Evolutionary conservation across 140 eudicot genomes (phyloP).

Genomic region (Stevia rebaudiana): DNA sequence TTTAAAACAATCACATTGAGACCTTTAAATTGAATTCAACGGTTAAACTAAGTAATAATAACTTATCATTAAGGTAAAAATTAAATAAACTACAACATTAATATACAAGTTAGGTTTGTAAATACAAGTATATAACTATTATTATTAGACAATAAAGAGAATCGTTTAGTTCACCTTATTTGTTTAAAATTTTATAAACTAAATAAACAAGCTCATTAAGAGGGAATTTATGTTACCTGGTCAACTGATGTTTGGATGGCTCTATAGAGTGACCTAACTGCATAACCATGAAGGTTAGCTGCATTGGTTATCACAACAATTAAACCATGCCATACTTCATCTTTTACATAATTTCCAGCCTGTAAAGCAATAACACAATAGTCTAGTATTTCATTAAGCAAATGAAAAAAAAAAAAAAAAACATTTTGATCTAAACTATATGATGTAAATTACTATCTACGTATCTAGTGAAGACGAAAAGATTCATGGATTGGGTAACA

Average conservation of each 20-base stretch:
- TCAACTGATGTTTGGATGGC: constrained; percentile 76
- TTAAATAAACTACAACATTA: constrained; percentile 1
- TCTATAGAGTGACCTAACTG: constrained; percentile 78
- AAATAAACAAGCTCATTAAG: constrained; percentile 9
- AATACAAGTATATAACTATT: no score
- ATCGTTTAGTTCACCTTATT: background rate
- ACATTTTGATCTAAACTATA: background rate
- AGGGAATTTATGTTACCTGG: constrained; percentile 52
- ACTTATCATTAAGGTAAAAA: background rate
- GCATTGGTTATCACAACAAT: constrained; percentile 89
- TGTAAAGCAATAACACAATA: constrained; percentile 36
- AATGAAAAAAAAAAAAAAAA: background rate
- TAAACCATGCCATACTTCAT: constrained; percentile 97
- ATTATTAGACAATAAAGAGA: background rate
- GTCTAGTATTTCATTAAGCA: constrained; percentile 32
- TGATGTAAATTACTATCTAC: constrained; percentile 2
- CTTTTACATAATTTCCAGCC: constrained; percentile 97
- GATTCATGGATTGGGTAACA: background rate
- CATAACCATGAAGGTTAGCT: constrained; percentile 82
- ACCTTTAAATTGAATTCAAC: background rate
- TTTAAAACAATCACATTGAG: background rate
- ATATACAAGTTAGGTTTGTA: background rate
- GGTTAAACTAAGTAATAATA: no score
- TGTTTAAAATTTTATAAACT: background rate
- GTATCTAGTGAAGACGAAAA: background rate